phyloP scores from a whole-genome alignment of 2,329 filamentous ascomycete genomes.

The Westerdykella ornata region DNA sequence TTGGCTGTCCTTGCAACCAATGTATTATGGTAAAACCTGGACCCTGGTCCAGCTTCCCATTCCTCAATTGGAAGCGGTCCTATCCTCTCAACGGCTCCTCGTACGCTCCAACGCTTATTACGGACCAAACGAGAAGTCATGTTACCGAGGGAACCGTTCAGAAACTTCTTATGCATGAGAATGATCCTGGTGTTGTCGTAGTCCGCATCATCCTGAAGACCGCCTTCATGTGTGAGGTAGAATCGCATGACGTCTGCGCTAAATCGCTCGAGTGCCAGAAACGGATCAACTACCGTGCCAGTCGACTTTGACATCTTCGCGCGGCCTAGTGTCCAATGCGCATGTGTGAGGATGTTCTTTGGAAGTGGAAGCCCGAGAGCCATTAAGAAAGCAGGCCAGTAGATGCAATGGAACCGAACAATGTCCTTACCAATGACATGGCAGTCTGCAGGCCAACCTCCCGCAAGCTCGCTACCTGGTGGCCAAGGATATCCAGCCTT shows the following conservation, averaged over 20 bases:
- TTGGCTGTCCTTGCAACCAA: constrained; percentile 28
- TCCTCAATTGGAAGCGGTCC: constrained; percentile 21
- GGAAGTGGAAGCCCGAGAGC: constrained; percentile 75
- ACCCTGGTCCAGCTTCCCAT: constrained; percentile 24
- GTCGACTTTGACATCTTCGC: constrained; percentile 96
- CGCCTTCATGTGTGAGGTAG: constrained; percentile 77
- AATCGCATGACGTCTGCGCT: constrained; percentile 83
- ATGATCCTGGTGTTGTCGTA: constrained; percentile 77
- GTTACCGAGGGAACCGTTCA: constrained; percentile 76
- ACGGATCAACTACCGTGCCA: constrained; percentile 92
- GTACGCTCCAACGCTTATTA: constrained; percentile 62
- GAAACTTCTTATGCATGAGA: constrained; percentile 67
- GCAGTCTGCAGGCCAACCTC: constrained; percentile 82
- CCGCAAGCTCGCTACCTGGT: constrained; percentile 54
- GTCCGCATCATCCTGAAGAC: constrained; percentile 68
- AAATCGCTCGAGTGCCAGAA: constrained; percentile 83
- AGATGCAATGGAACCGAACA: constrained; percentile 86
- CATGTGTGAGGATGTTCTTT: constrained; percentile 76
- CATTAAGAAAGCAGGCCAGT: constrained; percentile 96
- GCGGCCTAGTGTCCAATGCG: constrained; percentile 88
- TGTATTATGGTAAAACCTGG: constrained; percentile 30
- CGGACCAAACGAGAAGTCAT: constrained; percentile 64
- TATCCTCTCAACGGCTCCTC: constrained; percentile 48
- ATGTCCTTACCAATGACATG: constrained; percentile 98
- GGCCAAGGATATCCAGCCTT: constrained; percentile 79